phyloP scores from a whole-genome alignment of 2,329 filamentous ascomycete species.

The Phoma sp. region DNA sequence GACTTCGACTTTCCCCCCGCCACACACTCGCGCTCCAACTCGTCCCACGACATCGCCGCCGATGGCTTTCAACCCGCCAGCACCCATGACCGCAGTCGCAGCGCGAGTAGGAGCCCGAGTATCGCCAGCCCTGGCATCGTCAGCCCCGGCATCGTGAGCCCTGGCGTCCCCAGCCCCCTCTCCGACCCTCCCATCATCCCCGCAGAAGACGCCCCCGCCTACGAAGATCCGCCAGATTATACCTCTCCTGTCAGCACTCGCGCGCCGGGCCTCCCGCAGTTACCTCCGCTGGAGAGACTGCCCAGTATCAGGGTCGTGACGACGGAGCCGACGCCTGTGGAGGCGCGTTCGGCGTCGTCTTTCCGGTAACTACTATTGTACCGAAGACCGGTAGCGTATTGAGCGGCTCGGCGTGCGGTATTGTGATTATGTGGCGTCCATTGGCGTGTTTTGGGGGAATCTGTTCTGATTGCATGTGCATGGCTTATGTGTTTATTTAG shows the following conservation, averaged over 20 bases:
- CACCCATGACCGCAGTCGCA: slow-evolving; percentile 41
- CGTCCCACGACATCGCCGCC: slow-evolving; percentile 27
- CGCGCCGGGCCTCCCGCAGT: slow-evolving; percentile 42
- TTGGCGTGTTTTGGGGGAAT: no score
- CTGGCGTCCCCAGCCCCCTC: slow-evolving; percentile 7
- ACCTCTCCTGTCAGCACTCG: slow-evolving; percentile 48
- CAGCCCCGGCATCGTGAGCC: slow-evolving; percentile 29
- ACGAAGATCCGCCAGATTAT: slow-evolving; percentile 58
- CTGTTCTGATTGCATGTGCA: no score
- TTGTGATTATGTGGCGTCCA: no score
- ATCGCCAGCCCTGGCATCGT: slow-evolving; percentile 26
- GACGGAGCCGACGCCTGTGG: slow-evolving; percentile 38
- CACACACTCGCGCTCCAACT: slow-evolving; percentile 25
- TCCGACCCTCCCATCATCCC: slow-evolving; percentile 25
- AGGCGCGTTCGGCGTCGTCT: slow-evolving; percentile 19
- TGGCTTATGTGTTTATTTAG: no score
- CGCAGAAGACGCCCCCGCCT: slow-evolving; percentile 44
- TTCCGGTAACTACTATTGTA: no score
- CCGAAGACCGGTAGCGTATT: no score
- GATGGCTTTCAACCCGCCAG: slow-evolving; percentile 51
- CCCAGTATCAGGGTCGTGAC: slow-evolving; percentile 55
- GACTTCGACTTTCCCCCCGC: slow-evolving; percentile 44
- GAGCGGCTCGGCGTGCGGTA: no score
- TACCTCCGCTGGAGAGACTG: slow-evolving; percentile 44
- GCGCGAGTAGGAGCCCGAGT: slow-evolving; percentile 27